These are phyloP conservation scores for Coniochaeta sp. DNA, from an alignment of 2,329 filamentous ascomycete genomes.

Conservation along the genomic window DNA sequence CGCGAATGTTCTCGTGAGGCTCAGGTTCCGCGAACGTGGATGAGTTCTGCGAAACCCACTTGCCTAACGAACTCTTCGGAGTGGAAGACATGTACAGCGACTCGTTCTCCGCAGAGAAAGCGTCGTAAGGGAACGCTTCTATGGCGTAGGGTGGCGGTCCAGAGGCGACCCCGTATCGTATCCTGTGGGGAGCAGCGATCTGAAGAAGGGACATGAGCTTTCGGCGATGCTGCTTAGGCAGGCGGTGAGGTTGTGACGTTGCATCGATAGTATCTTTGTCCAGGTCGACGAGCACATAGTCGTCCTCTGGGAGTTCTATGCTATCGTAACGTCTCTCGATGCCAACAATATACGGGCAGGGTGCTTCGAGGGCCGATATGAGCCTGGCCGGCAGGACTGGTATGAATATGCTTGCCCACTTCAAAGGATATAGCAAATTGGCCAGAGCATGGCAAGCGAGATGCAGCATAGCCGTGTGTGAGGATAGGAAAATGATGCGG, in stretches of 20 bases:
- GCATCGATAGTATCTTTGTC: constrained; percentile 88
- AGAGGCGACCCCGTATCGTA: constrained; percentile 76
- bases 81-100: constrained; percentile 70
- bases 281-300: constrained; percentile 90
- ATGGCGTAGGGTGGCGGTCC: constrained; percentile 89
- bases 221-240: constrained; percentile 82
- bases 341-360: constrained; percentile 94
- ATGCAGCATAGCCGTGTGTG: constrained; percentile 93
- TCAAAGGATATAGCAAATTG: constrained; percentile 80
- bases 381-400: constrained; percentile 82
- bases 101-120: constrained; percentile 81
- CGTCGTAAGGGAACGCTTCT: constrained; percentile 85
- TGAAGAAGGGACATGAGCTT: constrained; percentile 87
- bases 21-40: constrained; percentile 71
- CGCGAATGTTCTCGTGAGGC: constrained; percentile 39
- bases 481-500: constrained; percentile 91
- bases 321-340: constrained; percentile 88
- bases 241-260: constrained; percentile 64
- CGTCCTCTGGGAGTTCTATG: constrained; percentile 82
- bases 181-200: constrained; percentile 81
- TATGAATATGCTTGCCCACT: constrained; percentile 93
- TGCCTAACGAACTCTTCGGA: constrained; percentile 65
- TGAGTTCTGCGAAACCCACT: constrained; percentile 85
- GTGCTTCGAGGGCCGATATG: constrained; percentile 84
- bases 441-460: constrained; percentile 82